phyloP scores from a whole-genome alignment of 1,139 yeast genomes.

The Geotrichum aggregatum region DNA sequence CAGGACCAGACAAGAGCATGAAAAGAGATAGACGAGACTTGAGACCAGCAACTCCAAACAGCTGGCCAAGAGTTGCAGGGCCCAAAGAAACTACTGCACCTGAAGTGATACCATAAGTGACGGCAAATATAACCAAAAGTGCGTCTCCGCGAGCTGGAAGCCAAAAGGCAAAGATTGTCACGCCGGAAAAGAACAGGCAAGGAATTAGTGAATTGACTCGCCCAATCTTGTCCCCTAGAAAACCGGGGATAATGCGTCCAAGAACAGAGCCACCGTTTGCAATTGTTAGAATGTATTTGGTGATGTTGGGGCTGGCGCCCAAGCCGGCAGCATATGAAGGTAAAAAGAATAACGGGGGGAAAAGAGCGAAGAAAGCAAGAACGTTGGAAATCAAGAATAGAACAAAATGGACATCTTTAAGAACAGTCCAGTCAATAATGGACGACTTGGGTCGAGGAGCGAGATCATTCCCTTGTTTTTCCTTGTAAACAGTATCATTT shows the following conservation, averaged over 20 bases:
- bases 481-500: not conserved
- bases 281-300: constrained; percentile 42
- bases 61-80: constrained; percentile 45
- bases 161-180: constrained; percentile 33
- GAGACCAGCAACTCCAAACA: constrained; percentile 46
- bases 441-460: not conserved
- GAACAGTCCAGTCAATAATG: constrained; percentile 25
- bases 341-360: constrained; percentile 38
- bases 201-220: constrained; percentile 44
- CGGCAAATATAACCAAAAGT: constrained; percentile 40
- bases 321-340: constrained; percentile 25
- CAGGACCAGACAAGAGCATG: constrained; percentile 50
- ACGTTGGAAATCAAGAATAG: constrained; percentile 29
- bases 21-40: constrained; percentile 53
- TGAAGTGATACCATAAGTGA: constrained; percentile 47
- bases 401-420: constrained; percentile 25
- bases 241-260: constrained; percentile 51
- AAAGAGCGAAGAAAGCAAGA: constrained; percentile 38
- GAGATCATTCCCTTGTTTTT: not conserved
- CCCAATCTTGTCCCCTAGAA: constrained; percentile 47
- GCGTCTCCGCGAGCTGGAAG: constrained; percentile 27
- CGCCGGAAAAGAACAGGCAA: constrained; percentile 30
- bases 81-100: constrained; percentile 42
- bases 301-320: constrained; percentile 29
- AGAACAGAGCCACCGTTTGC: constrained; percentile 48